Base-by-base conservation (phyloP, 306 rosid species). In the Aeschynomene evenia region DNA sequence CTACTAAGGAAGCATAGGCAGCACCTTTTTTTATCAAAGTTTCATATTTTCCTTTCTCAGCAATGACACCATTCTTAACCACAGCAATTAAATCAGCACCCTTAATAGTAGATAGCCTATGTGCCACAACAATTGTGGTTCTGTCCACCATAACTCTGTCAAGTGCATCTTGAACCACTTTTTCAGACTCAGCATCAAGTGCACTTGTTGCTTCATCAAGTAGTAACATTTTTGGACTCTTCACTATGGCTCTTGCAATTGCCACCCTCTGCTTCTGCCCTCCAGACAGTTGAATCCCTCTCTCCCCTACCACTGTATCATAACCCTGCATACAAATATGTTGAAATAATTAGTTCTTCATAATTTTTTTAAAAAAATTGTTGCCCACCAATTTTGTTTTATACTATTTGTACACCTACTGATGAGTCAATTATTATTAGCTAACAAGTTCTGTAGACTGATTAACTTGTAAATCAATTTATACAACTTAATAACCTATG, bases 211-310 rank as follows among this genome's bases (percentile, higher is more conserved):
- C 96, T 78, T 90, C 96, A 29, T 90, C 96, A 11, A 90, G 79
- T 7, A 90, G 63, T 26, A 90, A 63, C 50, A 90, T 76, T 65
- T 83, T 85, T 5, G 96, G 96, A 66, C 84, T 75, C 81, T 84
- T 85, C 33, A 87, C 76, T 16, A 84, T 82, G 7, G 94, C 96
- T 72, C 94, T 76, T 4, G 91, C 96, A 15, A 90, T 87, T 2
- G 94, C 96, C 57, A 87, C 89, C 18, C 96, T 70, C 43, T 90
- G 96, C 75, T 90, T 90, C 68, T 90, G 96, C 51, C 96, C 96
- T 6, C 96, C 96, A 0, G 96, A 90, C 15, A 90, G 46, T 16
- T 90, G 94, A 37, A 77, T 75, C 15, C 96, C 96, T 33, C 94
- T 74, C 73, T 90, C 95, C 26, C 96, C 95, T 2, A 80, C 89